Conservation (phyloP, 1,284 basidiomycete genomes). For the Ganoderma lucidum region DNA sequence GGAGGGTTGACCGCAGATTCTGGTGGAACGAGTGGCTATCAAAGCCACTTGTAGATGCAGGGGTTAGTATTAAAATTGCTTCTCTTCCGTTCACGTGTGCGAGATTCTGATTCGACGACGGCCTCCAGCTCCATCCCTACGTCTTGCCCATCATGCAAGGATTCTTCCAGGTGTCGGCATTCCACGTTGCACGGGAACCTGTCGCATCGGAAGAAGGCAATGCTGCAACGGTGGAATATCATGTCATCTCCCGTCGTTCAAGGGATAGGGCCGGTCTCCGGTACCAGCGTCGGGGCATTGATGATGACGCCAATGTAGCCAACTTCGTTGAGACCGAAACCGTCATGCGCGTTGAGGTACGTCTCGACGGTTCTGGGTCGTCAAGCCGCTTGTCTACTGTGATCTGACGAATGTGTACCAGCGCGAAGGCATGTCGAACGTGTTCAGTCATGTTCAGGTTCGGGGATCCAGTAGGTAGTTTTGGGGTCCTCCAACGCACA, state of each 20-base stretch:
- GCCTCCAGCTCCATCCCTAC: conserved; percentile 74
- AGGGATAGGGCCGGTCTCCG: conserved; percentile 92
- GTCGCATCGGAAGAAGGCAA: conserved; percentile 53
- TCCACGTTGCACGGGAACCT: conserved; percentile 67
- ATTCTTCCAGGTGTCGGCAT: conserved; percentile 77
- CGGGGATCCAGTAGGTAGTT: conserved; percentile 81
- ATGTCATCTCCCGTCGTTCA: conserved; percentile 87
- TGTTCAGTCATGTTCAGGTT: conserved; percentile 90
- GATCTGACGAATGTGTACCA: conserved; percentile 37
- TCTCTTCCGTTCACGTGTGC: background rate
- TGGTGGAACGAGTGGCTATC: conserved; percentile 92
- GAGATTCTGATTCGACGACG: background rate
- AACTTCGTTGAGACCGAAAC: conserved; percentile 97
- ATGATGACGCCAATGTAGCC: conserved; percentile 84
- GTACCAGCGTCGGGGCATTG: conserved; percentile 95
- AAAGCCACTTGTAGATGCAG: conserved; percentile 78
- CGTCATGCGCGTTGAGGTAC: conserved; percentile 80
- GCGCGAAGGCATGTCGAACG: conserved; percentile 75
- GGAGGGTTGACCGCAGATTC: conserved; percentile 82
- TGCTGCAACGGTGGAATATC: conserved; percentile 63
- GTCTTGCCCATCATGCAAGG: conserved; percentile 92
- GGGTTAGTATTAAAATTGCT: conserved; percentile 53
- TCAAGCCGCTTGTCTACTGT: background rate
- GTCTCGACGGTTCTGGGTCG: conserved; percentile 27
- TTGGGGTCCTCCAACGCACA: conserved; percentile 5